Evolutionary conservation across 345 rosid genomes (phyloP).

Genomic region (Draba incana): DNA sequence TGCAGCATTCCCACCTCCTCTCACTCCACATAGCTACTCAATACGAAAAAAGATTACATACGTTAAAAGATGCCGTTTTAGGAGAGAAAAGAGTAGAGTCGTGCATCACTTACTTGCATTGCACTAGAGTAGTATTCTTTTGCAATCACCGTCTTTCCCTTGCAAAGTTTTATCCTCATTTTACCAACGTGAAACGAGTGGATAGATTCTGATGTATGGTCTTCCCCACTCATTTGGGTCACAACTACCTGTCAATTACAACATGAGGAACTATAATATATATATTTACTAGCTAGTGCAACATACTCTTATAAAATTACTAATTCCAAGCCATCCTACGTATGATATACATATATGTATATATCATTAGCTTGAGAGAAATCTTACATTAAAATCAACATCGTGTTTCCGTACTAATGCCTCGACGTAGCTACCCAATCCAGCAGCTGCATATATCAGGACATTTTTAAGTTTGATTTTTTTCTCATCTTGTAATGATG

Average conservation of each 20-base stretch:
- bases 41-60: slow-evolving; percentile 19
- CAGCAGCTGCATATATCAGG: slow-evolving; percentile 71
- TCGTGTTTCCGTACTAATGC: slow-evolving; percentile 91
- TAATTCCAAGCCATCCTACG: neutral
- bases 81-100: neutral
- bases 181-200: slow-evolving; percentile 88
- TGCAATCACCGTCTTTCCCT: slow-evolving; percentile 67
- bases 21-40: slow-evolving; percentile 85
- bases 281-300: neutral
- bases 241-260: slow-evolving; percentile 66
- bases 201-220: slow-evolving; percentile 74
- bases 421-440: slow-evolving; percentile 95
- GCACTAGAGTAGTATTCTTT: slow-evolving; percentile 86
- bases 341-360: neutral
- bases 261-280: slow-evolving; percentile 3
- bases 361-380: slow-evolving; percentile 17
- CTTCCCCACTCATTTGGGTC: slow-evolving; percentile 73
- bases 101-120: slow-evolving; percentile 69
- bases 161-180: slow-evolving; percentile 93
- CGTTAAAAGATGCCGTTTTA: neutral
- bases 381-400: slow-evolving; percentile 78
- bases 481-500: neutral
- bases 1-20: slow-evolving; percentile 99
- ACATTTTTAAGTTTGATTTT: slow-evolving; percentile 23
- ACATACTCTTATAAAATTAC: neutral